Evolutionary conservation across 2,329 filamentous ascomycete genomes (phyloP), one percentile per base, ranked within the genome.

Genomic region (Cercospora janseana): DNA sequence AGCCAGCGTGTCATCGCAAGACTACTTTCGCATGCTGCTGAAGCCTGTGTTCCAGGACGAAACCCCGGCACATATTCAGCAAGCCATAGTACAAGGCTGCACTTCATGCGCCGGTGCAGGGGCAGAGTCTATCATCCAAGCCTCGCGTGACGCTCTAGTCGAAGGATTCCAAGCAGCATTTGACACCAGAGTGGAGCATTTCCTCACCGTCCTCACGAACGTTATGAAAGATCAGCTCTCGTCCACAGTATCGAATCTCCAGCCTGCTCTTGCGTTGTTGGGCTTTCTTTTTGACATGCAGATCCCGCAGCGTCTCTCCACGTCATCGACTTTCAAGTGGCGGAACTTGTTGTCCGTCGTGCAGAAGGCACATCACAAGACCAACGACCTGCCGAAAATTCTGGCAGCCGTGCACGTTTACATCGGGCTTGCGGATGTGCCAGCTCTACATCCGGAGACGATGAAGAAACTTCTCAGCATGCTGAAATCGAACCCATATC

Each of bases 321-420:
- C 38, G 4, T 49, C 51, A 2, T 26, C 50, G 21, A 34, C 44
- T 2, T 94, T 66, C 83, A 91, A 71, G 78, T 79, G 78, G 64
- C 80, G 81, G 53, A 75, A 69, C 5, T 70, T 95, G 3, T 88
- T 90, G 52, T 74, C 83, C 5, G 75, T 82, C 27, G 80, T 86
- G 3, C 88, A 94, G 63, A 89, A 85, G 68, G 79, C 87, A 0
- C 87, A 91, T 56, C 91, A 87, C 73, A 92, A 91, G 70, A 87
- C 86, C 1, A 82, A 85, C 15, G 93, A 88, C 66, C 80, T 95
- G 34, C 80, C 84, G 43, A 92, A 93, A 67, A 76, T 97, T 1
- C 81, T 88, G 65, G 86, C 88, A 0, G 88, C 87, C 16, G 74
- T 94, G 54, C 86, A 85, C 62, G 79, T 93, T 9, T 97, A 96